A percentile compares a stretch with the other conserved stretches of the same genome.
Evolutionary conservation across 192 early-diverging fungal species (phyloP).

Genomic region (Geranomyces variabilis): DNA sequence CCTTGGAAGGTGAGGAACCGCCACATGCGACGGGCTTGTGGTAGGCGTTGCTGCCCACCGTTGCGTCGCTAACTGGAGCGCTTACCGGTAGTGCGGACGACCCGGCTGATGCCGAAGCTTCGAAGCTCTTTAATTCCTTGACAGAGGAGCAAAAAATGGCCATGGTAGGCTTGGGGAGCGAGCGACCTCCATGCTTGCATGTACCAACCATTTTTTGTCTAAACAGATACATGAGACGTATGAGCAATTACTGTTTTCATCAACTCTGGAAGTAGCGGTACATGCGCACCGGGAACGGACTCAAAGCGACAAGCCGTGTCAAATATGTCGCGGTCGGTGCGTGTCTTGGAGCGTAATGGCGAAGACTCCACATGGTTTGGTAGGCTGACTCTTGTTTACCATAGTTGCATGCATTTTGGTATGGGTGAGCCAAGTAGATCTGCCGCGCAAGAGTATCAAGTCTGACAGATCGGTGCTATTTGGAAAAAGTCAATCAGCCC

Average conservation of each 20-base stretch:
- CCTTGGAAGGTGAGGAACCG: background rate
- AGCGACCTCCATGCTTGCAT: background rate
- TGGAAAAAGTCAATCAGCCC: slow-evolving; percentile 6
- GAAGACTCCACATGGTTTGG: slow-evolving; percentile 10
- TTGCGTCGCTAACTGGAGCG: background rate
- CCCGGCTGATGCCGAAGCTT: background rate
- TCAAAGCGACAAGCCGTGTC: slow-evolving; percentile 61
- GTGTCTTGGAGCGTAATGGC: too few species aligned
- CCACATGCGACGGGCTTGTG: background rate
- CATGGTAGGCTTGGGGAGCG: background rate
- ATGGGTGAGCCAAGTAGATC: background rate
- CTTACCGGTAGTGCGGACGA: background rate
- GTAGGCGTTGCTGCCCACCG: background rate
- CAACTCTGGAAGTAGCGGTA: slow-evolving; percentile 71
- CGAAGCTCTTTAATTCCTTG: background rate
- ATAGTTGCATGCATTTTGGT: background rate
- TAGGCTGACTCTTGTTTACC: background rate
- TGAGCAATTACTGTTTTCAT: slow-evolving; percentile 75
- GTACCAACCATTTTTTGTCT: background rate
- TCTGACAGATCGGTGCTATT: too few species aligned
- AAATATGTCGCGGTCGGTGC: slow-evolving; percentile 78
- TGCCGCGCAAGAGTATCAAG: too few species aligned
- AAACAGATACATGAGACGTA: slow-evolving; percentile 19
- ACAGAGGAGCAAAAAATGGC: slow-evolving; percentile 9
- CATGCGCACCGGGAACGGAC: slow-evolving; percentile 73